phyloP scores from a whole-genome alignment of 805 yeast genomes.

The Saturnispora gosingensis region DNA sequence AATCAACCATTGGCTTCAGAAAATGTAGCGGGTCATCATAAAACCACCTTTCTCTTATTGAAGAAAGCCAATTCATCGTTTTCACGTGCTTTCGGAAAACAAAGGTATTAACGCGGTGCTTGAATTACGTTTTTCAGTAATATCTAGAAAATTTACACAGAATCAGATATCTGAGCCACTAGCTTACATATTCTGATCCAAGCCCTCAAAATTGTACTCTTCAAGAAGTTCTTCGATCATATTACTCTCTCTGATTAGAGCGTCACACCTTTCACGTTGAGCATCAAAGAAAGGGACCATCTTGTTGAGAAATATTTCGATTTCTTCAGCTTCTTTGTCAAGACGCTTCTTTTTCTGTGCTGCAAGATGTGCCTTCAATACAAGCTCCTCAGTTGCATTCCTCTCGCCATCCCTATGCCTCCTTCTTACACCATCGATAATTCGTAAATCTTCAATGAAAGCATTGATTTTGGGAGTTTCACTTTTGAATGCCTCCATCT shows the following conservation, averaged over 20 bases:
- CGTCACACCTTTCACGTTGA: background rate
- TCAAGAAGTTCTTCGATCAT: background rate
- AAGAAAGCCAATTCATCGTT: constrained; percentile 5
- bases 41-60: constrained; percentile 10
- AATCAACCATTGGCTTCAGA: constrained; percentile 15
- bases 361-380: background rate
- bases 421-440: background rate
- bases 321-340: background rate
- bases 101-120: background rate
- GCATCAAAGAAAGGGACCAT: background rate
- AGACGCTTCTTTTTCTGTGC: background rate
- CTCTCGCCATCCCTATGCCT: background rate
- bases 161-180: background rate
- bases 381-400: background rate
- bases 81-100: background rate
- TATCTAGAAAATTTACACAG: background rate
- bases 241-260: background rate
- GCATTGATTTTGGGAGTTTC: background rate
- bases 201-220: background rate
- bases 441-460: background rate
- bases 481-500: background rate
- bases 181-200: background rate
- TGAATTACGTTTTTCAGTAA: background rate
- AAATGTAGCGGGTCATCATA: constrained; percentile 20
- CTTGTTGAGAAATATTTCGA: background rate